Percentiles rank a stretch among this genome's conserved stretches.
Evolutionary conservation across 495 filamentous ascomycete genomes (phyloP).

Genomic region (Lasiosphaeriaceae sp.): DNA sequence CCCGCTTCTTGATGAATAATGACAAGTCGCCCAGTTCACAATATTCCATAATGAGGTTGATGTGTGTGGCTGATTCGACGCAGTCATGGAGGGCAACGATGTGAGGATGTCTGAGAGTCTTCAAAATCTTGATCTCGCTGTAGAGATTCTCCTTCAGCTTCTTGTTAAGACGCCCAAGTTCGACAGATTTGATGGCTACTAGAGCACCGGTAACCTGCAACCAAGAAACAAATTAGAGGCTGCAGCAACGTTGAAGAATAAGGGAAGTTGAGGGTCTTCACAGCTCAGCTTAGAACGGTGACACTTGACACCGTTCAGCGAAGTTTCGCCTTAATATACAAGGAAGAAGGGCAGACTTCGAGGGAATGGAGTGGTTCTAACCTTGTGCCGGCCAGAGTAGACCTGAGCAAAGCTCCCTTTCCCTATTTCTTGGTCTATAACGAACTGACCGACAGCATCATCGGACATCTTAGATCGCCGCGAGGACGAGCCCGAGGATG

Average conservation of each 20-base stretch:
- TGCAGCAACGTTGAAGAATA: not conserved
- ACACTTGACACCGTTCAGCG: not conserved
- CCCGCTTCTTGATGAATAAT: slow-evolving; percentile 89
- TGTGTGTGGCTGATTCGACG: slow-evolving; percentile 77
- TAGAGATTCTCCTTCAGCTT: slow-evolving; percentile 96
- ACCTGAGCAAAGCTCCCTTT: slow-evolving; percentile 96
- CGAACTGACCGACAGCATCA: slow-evolving; percentile 71
- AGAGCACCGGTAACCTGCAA: slow-evolving; percentile 56
- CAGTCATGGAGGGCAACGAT: slow-evolving; percentile 95
- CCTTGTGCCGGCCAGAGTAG: slow-evolving; percentile 79
- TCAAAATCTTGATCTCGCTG: slow-evolving; percentile 90
- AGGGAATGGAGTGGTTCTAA: slow-evolving; percentile 42
- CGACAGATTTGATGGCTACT: slow-evolving; percentile 95
- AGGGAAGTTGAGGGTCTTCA: too few species aligned
- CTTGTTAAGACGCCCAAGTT: slow-evolving; percentile 81
- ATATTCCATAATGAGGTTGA: slow-evolving; percentile 98
- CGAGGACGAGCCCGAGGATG: slow-evolving; percentile 28
- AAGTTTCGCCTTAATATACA: not conserved
- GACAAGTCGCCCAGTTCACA: slow-evolving; percentile 93
- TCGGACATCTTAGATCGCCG: slow-evolving; percentile 44
- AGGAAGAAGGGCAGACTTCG: too few species aligned
- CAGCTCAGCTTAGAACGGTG: too few species aligned
- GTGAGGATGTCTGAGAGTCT: slow-evolving; percentile 87
- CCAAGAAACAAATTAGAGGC: slow-evolving; percentile 38
- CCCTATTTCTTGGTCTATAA: slow-evolving; percentile 78